phyloP scores from a whole-genome alignment of 164 flowering plant species.

The Malania oleifera region DNA sequence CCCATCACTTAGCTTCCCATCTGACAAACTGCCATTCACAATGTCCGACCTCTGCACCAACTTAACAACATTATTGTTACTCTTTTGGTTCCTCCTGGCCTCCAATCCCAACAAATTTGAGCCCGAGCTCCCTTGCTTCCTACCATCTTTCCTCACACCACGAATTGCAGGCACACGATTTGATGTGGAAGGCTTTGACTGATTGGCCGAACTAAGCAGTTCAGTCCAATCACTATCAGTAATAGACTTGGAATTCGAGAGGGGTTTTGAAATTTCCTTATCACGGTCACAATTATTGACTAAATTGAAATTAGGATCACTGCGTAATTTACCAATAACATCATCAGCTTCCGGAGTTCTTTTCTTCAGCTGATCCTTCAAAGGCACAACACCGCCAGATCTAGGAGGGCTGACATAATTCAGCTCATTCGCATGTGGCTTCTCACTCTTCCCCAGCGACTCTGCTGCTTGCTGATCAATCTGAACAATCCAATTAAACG shows the following conservation, averaged over 20 bases:
- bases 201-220: constrained; percentile 49
- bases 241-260: constrained; percentile 23
- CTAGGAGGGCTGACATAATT: constrained; percentile 22
- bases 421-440: constrained; percentile 27
- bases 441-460: constrained; percentile 65
- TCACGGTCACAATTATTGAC: background rate
- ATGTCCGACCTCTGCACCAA: constrained; percentile 14
- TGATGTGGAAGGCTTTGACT: constrained; percentile 9
- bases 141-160: constrained; percentile 31
- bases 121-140: constrained; percentile 22
- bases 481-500: constrained; percentile 31
- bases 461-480: constrained; percentile 97
- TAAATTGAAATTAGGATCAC: constrained; percentile 14
- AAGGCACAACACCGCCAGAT: constrained; percentile 36
- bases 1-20: constrained; percentile 31
- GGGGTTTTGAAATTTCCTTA: constrained; percentile 19
- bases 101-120: constrained; percentile 22
- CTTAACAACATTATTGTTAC: constrained; percentile 16
- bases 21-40: constrained; percentile 17
- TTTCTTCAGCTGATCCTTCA: constrained; percentile 88
- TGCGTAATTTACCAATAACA: constrained; percentile 16
- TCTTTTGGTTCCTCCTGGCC: constrained; percentile 31
- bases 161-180: constrained; percentile 27
- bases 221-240: constrained; percentile 87
- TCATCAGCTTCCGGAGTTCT: constrained; percentile 31